These are phyloP conservation scores for Dorcoceras hygrometricum DNA, from an alignment of 257 asterid genomes.

Conservation along the genomic window DNA sequence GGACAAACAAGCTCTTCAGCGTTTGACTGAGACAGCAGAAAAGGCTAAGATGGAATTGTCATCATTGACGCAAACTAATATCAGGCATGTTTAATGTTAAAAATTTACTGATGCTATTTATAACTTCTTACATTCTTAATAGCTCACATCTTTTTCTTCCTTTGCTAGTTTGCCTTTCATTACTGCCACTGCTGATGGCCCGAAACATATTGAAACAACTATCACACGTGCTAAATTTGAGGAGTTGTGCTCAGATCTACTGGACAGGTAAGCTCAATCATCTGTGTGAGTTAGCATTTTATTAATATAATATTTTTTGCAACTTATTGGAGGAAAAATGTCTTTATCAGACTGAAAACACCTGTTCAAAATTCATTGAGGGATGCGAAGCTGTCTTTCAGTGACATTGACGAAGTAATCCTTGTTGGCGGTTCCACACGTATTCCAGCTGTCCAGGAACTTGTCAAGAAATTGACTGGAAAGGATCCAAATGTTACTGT, in stretches of 20 bases:
- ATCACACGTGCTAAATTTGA: constrained; percentile 92
- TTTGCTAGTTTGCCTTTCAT: constrained; percentile 86
- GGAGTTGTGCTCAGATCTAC: constrained; percentile 88
- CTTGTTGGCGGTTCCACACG: constrained; percentile 98
- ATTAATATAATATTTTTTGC: not conserved
- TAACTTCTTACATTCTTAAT: not conserved
- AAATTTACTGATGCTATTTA: not conserved
- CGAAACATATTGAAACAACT: constrained; percentile 92
- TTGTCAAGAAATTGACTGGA: constrained; percentile 85
- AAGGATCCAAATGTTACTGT: constrained; percentile 97
- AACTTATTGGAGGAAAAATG: not conserved
- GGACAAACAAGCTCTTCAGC: constrained; percentile 99
- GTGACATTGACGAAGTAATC: constrained; percentile 84
- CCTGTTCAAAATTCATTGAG: constrained; percentile 90
- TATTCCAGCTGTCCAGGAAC: constrained; percentile 96
- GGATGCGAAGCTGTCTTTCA: constrained; percentile 91
- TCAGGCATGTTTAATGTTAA: constrained; percentile 43
- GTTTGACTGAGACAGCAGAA: constrained; percentile 96
- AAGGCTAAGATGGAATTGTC: constrained; percentile 98
- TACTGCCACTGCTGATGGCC: constrained; percentile 99
- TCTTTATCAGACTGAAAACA: constrained; percentile 60
- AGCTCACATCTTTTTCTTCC: constrained; percentile 7
- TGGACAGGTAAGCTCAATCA: constrained; percentile 63
- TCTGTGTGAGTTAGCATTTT: not conserved
- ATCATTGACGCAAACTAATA: constrained; percentile 81